phyloP scores from a whole-genome alignment of 345 rosid species.

The Sisymbrium altissimum region DNA sequence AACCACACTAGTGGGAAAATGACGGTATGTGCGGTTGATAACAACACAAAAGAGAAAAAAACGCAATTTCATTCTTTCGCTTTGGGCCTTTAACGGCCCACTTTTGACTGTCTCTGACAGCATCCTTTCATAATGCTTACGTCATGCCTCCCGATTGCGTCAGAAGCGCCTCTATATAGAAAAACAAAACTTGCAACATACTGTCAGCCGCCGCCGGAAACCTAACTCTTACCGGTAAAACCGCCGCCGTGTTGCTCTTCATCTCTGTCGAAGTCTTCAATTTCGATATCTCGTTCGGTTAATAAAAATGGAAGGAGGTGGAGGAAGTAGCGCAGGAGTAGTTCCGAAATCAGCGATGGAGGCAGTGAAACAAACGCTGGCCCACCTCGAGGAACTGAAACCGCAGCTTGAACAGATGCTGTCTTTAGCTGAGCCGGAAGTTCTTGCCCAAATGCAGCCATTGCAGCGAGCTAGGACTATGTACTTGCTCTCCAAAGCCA shows the following conservation, averaged over 20 bases:
- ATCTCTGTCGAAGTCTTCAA: neutral
- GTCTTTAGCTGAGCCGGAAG: conserved; percentile 58
- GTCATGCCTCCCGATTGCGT: neutral
- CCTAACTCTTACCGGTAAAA: neutral
- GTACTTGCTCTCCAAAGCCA: conserved; percentile 63
- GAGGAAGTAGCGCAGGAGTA: conserved; percentile 31
- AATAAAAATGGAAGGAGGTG: conserved; percentile 39
- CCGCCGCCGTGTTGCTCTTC: neutral
- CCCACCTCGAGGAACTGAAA: conserved; percentile 42
- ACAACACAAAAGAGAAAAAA: too few species aligned
- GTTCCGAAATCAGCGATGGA: conserved; percentile 66
- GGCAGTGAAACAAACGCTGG: conserved; percentile 55
- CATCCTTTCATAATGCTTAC: neutral
- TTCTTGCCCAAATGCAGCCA: conserved; percentile 60
- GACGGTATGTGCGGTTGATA: too few species aligned
- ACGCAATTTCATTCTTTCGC: neutral
- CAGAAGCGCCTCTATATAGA: neutral
- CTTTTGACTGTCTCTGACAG: neutral
- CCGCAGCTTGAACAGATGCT: conserved; percentile 54
- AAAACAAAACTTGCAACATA: neutral
- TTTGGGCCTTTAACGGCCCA: conserved; percentile 24
- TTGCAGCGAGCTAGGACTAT: conserved; percentile 68
- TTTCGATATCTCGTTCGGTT: neutral
- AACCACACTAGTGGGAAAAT: too few species aligned
- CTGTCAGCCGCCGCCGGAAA: conserved; percentile 20